A percentile compares a stretch with the other conserved stretches of the same genome.
Evolutionary conservation across 352 stramenopile genomes (phyloP).

Genomic region (Phytophthora podocarpi): DNA sequence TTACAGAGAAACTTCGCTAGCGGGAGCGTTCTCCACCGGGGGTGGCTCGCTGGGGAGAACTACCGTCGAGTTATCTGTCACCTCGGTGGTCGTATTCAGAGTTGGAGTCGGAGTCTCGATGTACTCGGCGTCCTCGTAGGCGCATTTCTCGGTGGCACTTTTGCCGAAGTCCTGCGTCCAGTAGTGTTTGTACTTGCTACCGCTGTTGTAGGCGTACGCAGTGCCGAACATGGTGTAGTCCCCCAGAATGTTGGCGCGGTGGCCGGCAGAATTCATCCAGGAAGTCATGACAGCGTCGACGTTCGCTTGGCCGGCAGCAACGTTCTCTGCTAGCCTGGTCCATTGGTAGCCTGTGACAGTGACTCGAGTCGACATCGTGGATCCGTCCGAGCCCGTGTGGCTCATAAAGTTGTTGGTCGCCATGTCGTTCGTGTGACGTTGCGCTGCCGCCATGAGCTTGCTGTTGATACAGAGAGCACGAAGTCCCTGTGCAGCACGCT

Average conservation of each 20-base stretch:
- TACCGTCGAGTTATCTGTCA: not conserved
- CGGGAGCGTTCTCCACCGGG: not conserved
- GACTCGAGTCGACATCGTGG: constrained; percentile 40
- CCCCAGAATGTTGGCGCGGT: constrained; percentile 49
- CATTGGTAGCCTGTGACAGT: constrained; percentile 46
- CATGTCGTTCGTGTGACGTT: constrained; percentile 37
- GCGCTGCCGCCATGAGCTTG: constrained; percentile 28
- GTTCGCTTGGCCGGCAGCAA: constrained; percentile 45
- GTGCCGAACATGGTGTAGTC: constrained; percentile 38
- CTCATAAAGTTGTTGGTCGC: constrained; percentile 47
- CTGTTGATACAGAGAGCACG: constrained; percentile 40
- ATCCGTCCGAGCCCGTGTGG: constrained; percentile 48
- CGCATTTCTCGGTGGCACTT: constrained; percentile 24
- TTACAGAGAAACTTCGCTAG: not conserved
- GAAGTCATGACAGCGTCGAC: constrained; percentile 43
- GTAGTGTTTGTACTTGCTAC: constrained; percentile 44
- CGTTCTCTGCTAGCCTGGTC: constrained; percentile 48
- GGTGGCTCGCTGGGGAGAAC: not conserved
- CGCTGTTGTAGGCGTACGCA: constrained; percentile 33
- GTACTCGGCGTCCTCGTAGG: constrained; percentile 17
- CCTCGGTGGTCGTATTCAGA: constrained; percentile 6
- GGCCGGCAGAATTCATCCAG: constrained; percentile 58
- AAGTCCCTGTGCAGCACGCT: constrained; percentile 40
- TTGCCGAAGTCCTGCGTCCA: constrained; percentile 60
- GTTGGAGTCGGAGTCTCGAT: constrained; percentile 1